A percentile compares a stretch with the other conserved stretches of the same genome.
Conservation (phyloP, 2,329 filamentous ascomycete genomes). For the Teratosphaeriaceae sp. region DNA sequence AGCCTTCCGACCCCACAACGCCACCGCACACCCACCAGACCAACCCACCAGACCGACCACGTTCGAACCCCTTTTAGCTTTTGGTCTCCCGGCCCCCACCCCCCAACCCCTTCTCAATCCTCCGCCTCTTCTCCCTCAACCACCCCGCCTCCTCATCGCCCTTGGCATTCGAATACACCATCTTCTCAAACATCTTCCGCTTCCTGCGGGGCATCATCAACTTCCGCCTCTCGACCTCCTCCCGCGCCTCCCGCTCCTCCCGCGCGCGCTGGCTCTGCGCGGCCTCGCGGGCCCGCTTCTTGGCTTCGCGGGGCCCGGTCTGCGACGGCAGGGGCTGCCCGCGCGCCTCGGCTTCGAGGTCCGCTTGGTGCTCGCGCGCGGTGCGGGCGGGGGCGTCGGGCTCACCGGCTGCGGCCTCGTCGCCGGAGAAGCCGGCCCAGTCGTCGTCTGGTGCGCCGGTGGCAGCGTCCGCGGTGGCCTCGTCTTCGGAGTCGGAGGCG, state of each 20-base stretch:
- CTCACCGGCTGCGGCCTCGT: constrained; percentile 40
- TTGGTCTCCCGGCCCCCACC: too few species aligned
- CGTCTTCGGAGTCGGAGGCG: constrained; percentile 36
- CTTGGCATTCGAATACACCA: constrained; percentile 92
- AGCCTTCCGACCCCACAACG: too few species aligned
- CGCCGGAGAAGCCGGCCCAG: constrained; percentile 40
- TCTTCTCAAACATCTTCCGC: constrained; percentile 94
- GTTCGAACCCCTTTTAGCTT: too few species aligned
- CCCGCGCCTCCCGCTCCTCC: constrained; percentile 61
- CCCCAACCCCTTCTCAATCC: constrained; percentile 66
- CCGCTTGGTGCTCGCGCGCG: constrained; percentile 69
- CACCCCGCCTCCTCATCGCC: constrained; percentile 85
- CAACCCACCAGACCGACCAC: too few species aligned
- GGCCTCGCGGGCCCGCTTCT: constrained; percentile 57
- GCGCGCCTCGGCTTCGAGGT: constrained; percentile 85
- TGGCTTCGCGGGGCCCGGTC: constrained; percentile 46
- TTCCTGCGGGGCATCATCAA: constrained; percentile 99
- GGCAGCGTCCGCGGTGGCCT: constrained; percentile 39
- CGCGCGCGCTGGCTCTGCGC: constrained; percentile 62
- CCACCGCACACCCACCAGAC: too few species aligned
- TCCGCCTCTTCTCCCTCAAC: constrained; percentile 82
- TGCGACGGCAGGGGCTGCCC: constrained; percentile 52
- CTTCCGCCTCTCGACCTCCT: constrained; percentile 87
- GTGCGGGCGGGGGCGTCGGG: constrained; percentile 55
- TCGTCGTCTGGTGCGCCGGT: constrained; percentile 38